A percentile compares a stretch with the other conserved stretches of the same genome.
Conservation (phyloP, 139 green algal species). For the Tetradesmus obliquus region DNA sequence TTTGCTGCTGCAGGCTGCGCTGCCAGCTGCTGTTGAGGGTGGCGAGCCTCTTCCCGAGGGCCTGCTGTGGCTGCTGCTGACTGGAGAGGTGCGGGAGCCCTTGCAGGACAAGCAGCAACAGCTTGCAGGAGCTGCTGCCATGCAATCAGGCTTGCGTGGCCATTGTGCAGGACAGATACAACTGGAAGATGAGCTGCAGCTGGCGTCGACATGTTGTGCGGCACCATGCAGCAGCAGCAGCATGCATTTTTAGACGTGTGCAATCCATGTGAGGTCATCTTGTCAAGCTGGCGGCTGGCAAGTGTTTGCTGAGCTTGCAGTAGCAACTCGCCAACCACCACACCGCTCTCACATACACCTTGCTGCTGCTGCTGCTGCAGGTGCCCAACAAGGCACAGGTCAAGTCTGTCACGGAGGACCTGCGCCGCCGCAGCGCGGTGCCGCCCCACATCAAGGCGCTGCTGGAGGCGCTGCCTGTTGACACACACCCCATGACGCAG, state of each 20-base stretch:
- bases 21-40: slow-evolving; percentile 79
- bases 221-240: no score
- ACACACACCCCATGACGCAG: slow-evolving; percentile 96
- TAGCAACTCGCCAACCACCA: no score
- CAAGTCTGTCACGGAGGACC: slow-evolving; percentile 76
- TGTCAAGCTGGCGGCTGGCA: neutral
- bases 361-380: slow-evolving; percentile 45
- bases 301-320: neutral
- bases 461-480: slow-evolving; percentile 80
- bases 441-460: slow-evolving; percentile 76
- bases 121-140: neutral
- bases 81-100: slow-evolving; percentile 76
- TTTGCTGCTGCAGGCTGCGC: slow-evolving; percentile 72
- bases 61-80: slow-evolving; percentile 98
- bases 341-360: neutral
- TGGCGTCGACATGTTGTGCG: no score
- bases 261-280: no score
- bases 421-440: slow-evolving; percentile 73
- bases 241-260: no score
- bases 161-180: no score
- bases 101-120: neutral
- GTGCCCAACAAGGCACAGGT: slow-evolving; percentile 82
- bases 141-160: no score
- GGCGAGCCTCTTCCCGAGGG: slow-evolving; percentile 96
- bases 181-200: no score